Conservation (phyloP, 129 eudicot species). For the Erigeron canadensis region DNA sequence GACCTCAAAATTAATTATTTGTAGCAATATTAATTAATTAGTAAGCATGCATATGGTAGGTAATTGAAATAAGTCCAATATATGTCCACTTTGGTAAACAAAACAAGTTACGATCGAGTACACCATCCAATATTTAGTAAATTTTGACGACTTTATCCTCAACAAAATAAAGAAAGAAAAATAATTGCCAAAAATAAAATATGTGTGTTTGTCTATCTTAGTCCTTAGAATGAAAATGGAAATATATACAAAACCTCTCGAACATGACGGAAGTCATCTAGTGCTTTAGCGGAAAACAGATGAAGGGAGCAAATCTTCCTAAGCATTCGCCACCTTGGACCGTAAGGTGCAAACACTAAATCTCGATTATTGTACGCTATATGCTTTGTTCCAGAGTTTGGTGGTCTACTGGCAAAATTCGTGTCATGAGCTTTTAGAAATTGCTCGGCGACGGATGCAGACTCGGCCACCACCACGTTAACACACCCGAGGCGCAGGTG, state of each 20-base stretch:
- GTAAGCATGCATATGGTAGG: no score
- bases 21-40: no score
- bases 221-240: no score
- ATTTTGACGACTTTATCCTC: no score
- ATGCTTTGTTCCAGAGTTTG: constrained; percentile 80
- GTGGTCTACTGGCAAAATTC: constrained; percentile 80
- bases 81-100: no score
- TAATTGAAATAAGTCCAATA: no score
- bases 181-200: no score
- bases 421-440: constrained; percentile 68
- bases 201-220: no score
- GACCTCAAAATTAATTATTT: no score
- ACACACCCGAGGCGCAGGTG: constrained; percentile 72
- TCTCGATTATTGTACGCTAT: constrained; percentile 85
- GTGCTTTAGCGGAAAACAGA: constrained; percentile 69
- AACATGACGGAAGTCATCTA: constrained; percentile 70
- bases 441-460: constrained; percentile 62
- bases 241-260: constrained; percentile 56
- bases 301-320: constrained; percentile 78
- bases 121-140: no score
- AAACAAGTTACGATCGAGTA: no score
- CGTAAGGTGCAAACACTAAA: constrained; percentile 86
- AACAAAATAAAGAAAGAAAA: no score
- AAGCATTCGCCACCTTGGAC: constrained; percentile 86
- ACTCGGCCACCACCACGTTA: constrained; percentile 79